These are phyloP conservation scores for Annulohypoxylon nitens DNA, from an alignment of 495 filamentous ascomycete species.

Conservation along the genomic window DNA sequence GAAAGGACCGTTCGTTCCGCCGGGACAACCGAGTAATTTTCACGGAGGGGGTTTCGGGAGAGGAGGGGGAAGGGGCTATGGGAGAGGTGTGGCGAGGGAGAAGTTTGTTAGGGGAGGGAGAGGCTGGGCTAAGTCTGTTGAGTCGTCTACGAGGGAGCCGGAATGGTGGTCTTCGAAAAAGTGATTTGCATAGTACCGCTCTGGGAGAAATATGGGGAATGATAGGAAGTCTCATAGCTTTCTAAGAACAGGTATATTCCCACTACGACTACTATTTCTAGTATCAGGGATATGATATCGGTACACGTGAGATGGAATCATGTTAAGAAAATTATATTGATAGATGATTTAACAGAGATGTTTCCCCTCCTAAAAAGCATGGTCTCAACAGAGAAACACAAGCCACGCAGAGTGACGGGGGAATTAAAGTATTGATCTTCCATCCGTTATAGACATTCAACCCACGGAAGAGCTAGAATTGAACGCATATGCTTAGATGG, in stretches of 20 bases:
- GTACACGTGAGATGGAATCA: not conserved
- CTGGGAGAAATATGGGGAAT: no score
- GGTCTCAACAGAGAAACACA: slow-evolving; percentile 51
- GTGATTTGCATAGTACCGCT: not conserved
- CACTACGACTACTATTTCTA: not conserved
- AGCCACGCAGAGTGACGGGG: slow-evolving; percentile 66
- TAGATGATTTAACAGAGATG: slow-evolving; percentile 38
- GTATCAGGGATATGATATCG: not conserved
- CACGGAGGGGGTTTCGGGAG: slow-evolving; percentile 17
- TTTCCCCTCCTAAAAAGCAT: slow-evolving; percentile 64
- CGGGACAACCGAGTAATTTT: slow-evolving; percentile 51
- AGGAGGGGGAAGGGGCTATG: slow-evolving; percentile 44
- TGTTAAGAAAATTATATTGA: not conserved
- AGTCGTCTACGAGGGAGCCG: not conserved
- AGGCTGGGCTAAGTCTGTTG: not conserved
- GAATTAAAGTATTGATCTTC: slow-evolving; percentile 65
- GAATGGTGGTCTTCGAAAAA: not conserved
- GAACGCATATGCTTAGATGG: slow-evolving; percentile 81
- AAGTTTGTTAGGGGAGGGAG: not conserved
- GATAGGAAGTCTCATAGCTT: not conserved
- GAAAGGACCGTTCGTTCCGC: slow-evolving; percentile 52
- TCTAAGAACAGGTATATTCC: not conserved
- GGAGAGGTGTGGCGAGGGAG: slow-evolving; percentile 23
- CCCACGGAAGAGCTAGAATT: slow-evolving; percentile 67
- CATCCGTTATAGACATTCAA: slow-evolving; percentile 84